Base-by-base conservation (phyloP, 2,329 filamentous ascomycete species). In the Xylariaceae sp. region DNA sequence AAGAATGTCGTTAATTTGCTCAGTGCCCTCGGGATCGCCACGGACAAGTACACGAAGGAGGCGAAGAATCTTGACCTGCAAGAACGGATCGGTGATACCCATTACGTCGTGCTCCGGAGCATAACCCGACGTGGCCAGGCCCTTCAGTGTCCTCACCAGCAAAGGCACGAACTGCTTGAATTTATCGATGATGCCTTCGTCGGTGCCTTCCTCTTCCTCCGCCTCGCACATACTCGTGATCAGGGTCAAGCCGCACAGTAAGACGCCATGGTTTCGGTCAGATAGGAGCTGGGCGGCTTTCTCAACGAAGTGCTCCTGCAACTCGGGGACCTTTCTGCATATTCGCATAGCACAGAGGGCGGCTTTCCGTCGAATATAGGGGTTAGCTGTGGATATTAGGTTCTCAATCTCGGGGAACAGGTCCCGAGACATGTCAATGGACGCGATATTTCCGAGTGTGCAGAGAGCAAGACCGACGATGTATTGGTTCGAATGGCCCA, bases 331-430 rank as follows among this genome's bases (percentile, higher is more conserved):
- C 76, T 99, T 99, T 69, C 92, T 88, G 77, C 92, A 97, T 81
- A 99, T 97, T 66, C 92, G 86, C 94, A 99, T 99, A 54, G 94
- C 94, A 76, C 94, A 99, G n/a, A 99, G 82, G 3, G 94, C 94
- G 15, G 94, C 94, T 79, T 99, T 99, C 68, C 94, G 86, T 68
- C 94, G 85, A 72, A 99, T 97, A 73, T 99, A 99, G n/a, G 94
- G 94, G 74, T 99, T 99, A 56, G 92, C 88, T 53, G 92, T 97
- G 48, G 92, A 89, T 65, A 99, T 80, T 53, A 97, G 86, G 62
- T 84, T 90, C 75, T 99, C 95, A 73, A 99, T 90, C 80, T 99
- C 93, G 67, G 92, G 85, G 74, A 99, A 99, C 17, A 99, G 80
- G 76, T 99, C 94, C 80, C 94, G 84, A 15, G 94, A 96, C 94